Evolutionary conservation across 2,329 filamentous ascomycete genomes (phyloP).

Genomic region (Fusarium vanettenii): DNA sequence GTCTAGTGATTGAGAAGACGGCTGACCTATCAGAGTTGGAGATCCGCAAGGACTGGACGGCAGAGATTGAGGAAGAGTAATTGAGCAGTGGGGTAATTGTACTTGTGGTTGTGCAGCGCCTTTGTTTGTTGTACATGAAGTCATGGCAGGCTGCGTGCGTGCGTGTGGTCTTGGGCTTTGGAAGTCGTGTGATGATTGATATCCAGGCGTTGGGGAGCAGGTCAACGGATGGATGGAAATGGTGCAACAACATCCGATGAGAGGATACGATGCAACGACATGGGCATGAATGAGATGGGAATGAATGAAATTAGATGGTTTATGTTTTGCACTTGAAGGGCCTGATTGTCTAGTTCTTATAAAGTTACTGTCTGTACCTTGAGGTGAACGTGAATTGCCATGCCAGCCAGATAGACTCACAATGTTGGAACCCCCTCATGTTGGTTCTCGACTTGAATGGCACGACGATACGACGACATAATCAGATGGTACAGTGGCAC

Average conservation of each 20-base stretch:
- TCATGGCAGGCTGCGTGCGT: not conserved
- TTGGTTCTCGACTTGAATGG: not conserved
- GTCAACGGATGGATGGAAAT: slow-evolving; percentile 8
- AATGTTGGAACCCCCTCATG: not conserved
- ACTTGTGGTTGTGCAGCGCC: not conserved
- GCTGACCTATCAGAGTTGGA: slow-evolving; percentile 68
- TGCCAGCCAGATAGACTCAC: not conserved
- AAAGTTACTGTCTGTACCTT: not conserved
- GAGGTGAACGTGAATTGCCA: not conserved
- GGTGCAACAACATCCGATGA: slow-evolving; percentile 20
- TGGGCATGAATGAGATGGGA: not conserved
- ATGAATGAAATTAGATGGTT: slow-evolving; percentile 1
- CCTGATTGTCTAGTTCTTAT: not conserved
- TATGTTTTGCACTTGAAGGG: not conserved
- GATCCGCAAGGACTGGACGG: slow-evolving; percentile 72
- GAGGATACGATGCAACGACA: slow-evolving; percentile 31
- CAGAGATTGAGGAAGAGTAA: slow-evolving; percentile 62
- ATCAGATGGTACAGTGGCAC: not conserved
- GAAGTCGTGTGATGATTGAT: slow-evolving; percentile 32
- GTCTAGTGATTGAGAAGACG: slow-evolving; percentile 78
- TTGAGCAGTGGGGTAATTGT: not conserved
- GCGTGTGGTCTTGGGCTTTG: slow-evolving; percentile 7
- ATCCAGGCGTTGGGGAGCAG: slow-evolving; percentile 37
- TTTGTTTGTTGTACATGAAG: slow-evolving; percentile 15
- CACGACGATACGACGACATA: not conserved